Base-by-base conservation (phyloP, 2,329 filamentous ascomycete genomes). In the Mariannaea elegans region DNA sequence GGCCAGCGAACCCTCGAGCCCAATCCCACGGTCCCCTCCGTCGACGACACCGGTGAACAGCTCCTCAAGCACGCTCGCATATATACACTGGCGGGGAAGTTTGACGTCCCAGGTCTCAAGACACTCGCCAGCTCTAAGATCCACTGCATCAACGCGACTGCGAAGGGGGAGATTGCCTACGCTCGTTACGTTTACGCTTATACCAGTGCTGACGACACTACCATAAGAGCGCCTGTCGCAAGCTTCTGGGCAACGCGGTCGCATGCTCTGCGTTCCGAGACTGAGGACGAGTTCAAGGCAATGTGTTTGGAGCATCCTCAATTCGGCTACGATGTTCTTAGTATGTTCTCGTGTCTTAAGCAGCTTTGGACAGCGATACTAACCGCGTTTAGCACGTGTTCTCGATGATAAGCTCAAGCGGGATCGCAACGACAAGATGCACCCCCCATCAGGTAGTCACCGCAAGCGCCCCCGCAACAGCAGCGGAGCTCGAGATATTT, bases 281-380 rank as follows among this genome's bases (percentile, higher is more conserved):
- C 93, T 34, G 92, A 96, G 77, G 84, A 87, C 7, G 92, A 96
- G 78, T 97, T 97, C 85, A 88, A 89, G 75, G 77, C 84, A 44
- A 87, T 97, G 77, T 97, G 94, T 79, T 80, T 97, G 74, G 91
- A 97, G 78, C 93, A 89, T 74, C 94, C 94, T 16, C 90, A 96
- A 73, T 97, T 97, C 74, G 91, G 91, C 72, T 97, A 94, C 80
- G 94, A 97, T 76, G 91, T 98, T 56, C 86, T 97, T 61, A 93
- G 87, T 92, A 81, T 67, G 84, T 80, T 54, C 21, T 5, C 8
- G 2, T 7, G 1, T 3, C 0, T 1, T 46, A 4, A 0, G 12
- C 39, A 10, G 50, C 8, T 38, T 32, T 13, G 41, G n/a, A 34
- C 13, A 46, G 38, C 47, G 16, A n/a, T 52, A 34, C 52, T 71